Evolutionary conservation across 768 basidiomycete genomes (phyloP).

Genomic region (Tephrocybe sp.): DNA sequence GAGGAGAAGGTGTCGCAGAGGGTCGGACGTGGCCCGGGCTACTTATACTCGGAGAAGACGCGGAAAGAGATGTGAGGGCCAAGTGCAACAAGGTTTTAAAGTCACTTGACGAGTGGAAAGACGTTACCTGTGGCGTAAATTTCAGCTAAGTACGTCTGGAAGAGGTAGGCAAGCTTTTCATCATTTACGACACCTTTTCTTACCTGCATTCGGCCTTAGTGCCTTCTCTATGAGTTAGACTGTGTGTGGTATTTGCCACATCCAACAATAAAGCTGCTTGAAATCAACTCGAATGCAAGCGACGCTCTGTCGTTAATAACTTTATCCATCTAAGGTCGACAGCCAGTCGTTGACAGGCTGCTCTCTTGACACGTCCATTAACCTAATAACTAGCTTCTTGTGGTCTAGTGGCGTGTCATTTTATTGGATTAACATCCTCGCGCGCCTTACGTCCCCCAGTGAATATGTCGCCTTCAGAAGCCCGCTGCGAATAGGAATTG

Average conservation of each 20-base stretch:
- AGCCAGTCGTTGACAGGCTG: too few species aligned
- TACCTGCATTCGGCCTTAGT: too few species aligned
- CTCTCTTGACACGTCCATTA: constrained; percentile 2
- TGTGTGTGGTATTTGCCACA: too few species aligned
- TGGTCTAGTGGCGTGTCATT: not conserved
- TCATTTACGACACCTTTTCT: too few species aligned
- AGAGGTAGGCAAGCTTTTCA: too few species aligned
- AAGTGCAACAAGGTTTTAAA: constrained; percentile 46
- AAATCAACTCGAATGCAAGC: too few species aligned
- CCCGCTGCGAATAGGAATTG: not conserved
- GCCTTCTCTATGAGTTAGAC: too few species aligned
- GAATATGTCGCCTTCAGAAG: constrained; percentile 6
- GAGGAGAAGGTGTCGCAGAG: constrained; percentile 51
- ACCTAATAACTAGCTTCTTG: not conserved
- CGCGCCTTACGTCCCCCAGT: constrained; percentile 3
- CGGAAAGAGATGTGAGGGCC: constrained; percentile 47
- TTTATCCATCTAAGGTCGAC: too few species aligned
- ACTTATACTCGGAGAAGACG: constrained; percentile 53
- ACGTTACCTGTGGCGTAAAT: constrained; percentile 44
- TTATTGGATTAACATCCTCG: not conserved
- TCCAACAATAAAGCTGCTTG: too few species aligned
- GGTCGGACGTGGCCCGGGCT: constrained; percentile 48
- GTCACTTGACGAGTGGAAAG: constrained; percentile 55
- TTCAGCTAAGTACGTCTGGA: constrained; percentile 27
- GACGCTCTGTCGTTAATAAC: too few species aligned